phyloP scores from a whole-genome alignment of 768 basidiomycete species.

The Boletus speciosus region DNA sequence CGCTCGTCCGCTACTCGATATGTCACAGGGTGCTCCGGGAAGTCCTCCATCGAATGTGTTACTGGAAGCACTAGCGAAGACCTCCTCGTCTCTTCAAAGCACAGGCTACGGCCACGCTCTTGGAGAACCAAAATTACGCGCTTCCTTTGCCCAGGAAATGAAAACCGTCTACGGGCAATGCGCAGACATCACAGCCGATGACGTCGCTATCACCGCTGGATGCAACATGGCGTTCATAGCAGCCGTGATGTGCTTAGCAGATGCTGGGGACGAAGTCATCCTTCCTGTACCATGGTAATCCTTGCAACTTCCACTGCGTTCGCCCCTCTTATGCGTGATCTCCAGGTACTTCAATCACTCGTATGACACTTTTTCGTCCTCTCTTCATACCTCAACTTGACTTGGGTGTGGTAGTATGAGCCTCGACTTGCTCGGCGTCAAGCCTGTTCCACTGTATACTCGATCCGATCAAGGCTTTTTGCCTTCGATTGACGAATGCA shows the following conservation, averaged over 20 bases:
- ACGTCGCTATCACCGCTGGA: constrained; percentile 67
- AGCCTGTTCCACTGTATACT: constrained; percentile 52
- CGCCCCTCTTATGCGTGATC: not conserved
- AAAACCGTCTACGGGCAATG: constrained; percentile 49
- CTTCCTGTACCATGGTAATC: constrained; percentile 67
- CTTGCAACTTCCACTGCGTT: not conserved
- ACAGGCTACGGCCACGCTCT: constrained; percentile 58
- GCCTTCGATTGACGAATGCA: constrained; percentile 53
- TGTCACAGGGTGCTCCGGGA: constrained; percentile 76
- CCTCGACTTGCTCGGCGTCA: constrained; percentile 59
- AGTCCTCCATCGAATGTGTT: constrained; percentile 54
- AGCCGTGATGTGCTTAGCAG: constrained; percentile 59
- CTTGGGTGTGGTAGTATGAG: constrained; percentile 51
- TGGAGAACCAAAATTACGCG: constrained; percentile 53
- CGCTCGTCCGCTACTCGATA: constrained; percentile 54
- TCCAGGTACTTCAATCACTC: constrained; percentile 67
- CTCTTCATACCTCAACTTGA: not conserved
- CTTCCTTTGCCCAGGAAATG: constrained; percentile 60
- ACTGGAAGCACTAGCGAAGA: constrained; percentile 44
- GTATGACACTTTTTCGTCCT: constrained; percentile 28
- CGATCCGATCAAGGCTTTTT: constrained; percentile 51
- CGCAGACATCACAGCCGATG: constrained; percentile 47
- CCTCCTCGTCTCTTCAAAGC: constrained; percentile 40
- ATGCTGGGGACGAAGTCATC: constrained; percentile 67
- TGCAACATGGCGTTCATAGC: constrained; percentile 73